Evolutionary conservation across 2,329 filamentous ascomycete species (phyloP).

Genomic region (Cytospora leucostoma): DNA sequence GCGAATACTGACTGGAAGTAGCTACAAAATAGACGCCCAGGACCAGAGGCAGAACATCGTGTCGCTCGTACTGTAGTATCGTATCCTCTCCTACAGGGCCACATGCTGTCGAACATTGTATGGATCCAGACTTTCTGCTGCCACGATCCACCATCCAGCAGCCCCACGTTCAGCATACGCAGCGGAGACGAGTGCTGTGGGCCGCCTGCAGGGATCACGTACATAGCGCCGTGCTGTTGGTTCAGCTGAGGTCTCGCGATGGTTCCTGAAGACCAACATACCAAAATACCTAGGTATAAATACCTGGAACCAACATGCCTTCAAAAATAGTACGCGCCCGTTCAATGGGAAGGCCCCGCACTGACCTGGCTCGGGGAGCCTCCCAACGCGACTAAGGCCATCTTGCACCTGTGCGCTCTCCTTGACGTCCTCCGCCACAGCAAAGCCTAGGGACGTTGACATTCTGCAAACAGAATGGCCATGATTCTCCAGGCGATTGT

Average conservation of each 20-base stretch:
- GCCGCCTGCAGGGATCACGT: background rate
- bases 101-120: too few species aligned
- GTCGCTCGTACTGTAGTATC: background rate
- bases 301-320: background rate
- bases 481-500: conserved; percentile 4
- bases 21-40: background rate
- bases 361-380: background rate
- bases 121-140: too few species aligned
- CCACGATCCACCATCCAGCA: too few species aligned
- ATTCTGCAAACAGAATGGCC: background rate
- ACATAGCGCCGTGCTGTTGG: background rate
- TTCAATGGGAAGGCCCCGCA: background rate
- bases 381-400: background rate
- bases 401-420: background rate
- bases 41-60: background rate
- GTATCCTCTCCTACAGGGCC: too few species aligned
- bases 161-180: too few species aligned
- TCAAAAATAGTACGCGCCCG: background rate
- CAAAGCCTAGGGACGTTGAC: background rate
- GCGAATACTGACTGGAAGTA: conserved; percentile 2
- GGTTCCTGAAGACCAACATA: background rate
- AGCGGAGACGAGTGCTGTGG: background rate
- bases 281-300: background rate
- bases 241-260: background rate
- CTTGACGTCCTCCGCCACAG: background rate